Evolutionary conservation across 2,329 filamentous ascomycete genomes (phyloP).

Genomic region (Oidium heveae): DNA sequence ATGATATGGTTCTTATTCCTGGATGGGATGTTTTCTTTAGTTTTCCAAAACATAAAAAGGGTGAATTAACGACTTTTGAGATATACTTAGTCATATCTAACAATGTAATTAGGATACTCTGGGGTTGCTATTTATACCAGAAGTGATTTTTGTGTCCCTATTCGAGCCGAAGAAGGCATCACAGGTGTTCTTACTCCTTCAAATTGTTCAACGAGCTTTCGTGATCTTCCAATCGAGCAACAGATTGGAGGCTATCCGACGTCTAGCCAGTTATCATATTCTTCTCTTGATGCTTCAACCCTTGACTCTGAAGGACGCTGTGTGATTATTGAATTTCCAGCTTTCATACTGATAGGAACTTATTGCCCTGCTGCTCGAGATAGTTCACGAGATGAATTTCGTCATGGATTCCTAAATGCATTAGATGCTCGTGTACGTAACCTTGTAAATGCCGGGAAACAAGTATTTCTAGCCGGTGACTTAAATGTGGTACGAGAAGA

Average conservation of each 20-base stretch:
- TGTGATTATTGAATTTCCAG: constrained; percentile 75
- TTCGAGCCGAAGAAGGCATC: constrained; percentile 83
- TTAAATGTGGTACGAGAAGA: constrained; percentile 45
- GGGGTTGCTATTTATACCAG: constrained; percentile 88
- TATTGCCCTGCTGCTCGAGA: constrained; percentile 83
- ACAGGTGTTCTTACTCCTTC: constrained; percentile 56
- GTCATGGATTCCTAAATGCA: constrained; percentile 52
- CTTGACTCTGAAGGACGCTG: constrained; percentile 85
- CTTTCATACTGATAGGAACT: constrained; percentile 77
- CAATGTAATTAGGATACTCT: constrained; percentile 45
- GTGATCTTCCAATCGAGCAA: constrained; percentile 45
- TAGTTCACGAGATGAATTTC: constrained; percentile 59
- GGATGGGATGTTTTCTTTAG: constrained; percentile 97
- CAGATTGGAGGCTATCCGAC: constrained; percentile 78
- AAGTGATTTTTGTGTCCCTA: constrained; percentile 62
- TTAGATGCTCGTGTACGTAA: constrained; percentile 72
- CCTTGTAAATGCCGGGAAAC: constrained; percentile 52
- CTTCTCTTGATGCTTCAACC: constrained; percentile 38
- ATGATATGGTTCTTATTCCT: constrained; percentile 86
- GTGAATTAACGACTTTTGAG: constrained; percentile 18
- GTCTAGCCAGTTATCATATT: constrained; percentile 34
- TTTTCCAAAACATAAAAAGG: constrained; percentile 80
- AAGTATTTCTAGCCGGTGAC: constrained; percentile 67
- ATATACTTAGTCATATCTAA: neutral
- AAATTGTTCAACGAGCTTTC: constrained; percentile 42